Base-by-base conservation (phyloP, 495 filamentous ascomycete species). In the Neurospora tetrasperma region DNA sequence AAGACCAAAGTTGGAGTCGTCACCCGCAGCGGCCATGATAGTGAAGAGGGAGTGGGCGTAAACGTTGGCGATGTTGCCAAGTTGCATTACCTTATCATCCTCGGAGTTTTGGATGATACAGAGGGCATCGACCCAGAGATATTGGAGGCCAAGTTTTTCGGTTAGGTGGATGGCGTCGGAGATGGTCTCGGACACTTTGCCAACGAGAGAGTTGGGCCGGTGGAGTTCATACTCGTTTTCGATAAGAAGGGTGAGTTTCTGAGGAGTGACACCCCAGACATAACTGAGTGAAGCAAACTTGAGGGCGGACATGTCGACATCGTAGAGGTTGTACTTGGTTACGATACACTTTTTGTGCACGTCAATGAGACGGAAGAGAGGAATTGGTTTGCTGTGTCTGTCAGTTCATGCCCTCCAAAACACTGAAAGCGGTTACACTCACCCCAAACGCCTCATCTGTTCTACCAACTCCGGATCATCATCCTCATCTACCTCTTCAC, bases 81-180 rank as follows among this genome's bases (percentile, higher is more conserved):
- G 70, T 71, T 80, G 76, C 42, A 23, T 73, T 1, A 38, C 70
- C 71, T 78, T 76, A 38, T 79, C 78, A 10, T 77, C 73, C 2
- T 41, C n/a, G 12, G 72, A 77, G 71, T 80, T 76, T 42, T 80
- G 78, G 69, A 79, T 73, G 43, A 78, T 80, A 71, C 78, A 80
- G 14, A 78, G 74, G 8, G 79, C 74, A 71, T 80, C 79, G 68
- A 78, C 73, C 78, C 78, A 80, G 1, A 80, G 66, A 44, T 79
- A 78, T 6, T 66, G 66, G 7, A 78, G 71, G 10, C 76, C 74
- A 3, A 80, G 73, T 5, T 72, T 42, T n/a, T 71, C 35, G 5
- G 77, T 76, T 0, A 72, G 68, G 5, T 31, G 43, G 35, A 79
- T 72, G 20, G 79, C 76, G 71, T 80, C 79, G 23, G 40, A 38